phyloP scores from a whole-genome alignment of 2,329 filamentous ascomycete species.

The Shiraia sp. region DNA sequence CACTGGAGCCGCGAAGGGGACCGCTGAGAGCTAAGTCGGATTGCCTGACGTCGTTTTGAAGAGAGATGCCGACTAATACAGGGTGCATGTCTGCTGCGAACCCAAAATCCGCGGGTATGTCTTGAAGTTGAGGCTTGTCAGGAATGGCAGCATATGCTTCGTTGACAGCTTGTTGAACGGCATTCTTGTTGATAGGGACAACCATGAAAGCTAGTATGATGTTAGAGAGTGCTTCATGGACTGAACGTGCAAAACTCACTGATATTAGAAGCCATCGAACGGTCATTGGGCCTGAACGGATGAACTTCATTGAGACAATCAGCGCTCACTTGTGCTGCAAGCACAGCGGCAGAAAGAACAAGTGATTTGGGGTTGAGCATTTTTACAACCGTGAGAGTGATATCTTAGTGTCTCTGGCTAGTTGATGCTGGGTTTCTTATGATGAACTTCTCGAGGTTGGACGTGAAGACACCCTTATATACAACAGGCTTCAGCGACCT shows the following conservation, averaged over 20 bases:
- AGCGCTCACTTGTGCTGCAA: background rate
- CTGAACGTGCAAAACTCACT: constrained; percentile 1
- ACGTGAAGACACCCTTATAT: too few species aligned
- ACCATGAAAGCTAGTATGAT: constrained; percentile 6
- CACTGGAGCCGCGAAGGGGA: constrained; percentile 2
- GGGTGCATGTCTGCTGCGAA: constrained; percentile 8
- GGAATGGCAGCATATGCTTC: constrained; percentile 4
- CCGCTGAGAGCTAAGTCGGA: constrained; percentile 6
- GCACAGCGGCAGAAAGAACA: background rate
- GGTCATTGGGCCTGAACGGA: constrained; percentile 9
- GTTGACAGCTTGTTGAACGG: constrained; percentile 7
- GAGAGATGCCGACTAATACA: constrained; percentile 4
- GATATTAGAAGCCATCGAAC: constrained; percentile 10
- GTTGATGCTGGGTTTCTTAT: too few species aligned
- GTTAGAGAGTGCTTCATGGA: background rate
- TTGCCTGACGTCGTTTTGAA: constrained; percentile 8
- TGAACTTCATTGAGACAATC: constrained; percentile 13
- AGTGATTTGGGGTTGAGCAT: too few species aligned
- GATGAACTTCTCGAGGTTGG: too few species aligned
- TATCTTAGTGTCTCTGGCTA: too few species aligned
- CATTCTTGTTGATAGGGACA: constrained; percentile 6
- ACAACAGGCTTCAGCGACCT: too few species aligned
- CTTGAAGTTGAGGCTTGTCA: constrained; percentile 5
- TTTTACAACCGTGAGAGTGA: too few species aligned
- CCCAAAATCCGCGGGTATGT: constrained; percentile 1